Conservation (phyloP, 352 stramenopile genomes). For the Phytophthora sojae region DNA sequence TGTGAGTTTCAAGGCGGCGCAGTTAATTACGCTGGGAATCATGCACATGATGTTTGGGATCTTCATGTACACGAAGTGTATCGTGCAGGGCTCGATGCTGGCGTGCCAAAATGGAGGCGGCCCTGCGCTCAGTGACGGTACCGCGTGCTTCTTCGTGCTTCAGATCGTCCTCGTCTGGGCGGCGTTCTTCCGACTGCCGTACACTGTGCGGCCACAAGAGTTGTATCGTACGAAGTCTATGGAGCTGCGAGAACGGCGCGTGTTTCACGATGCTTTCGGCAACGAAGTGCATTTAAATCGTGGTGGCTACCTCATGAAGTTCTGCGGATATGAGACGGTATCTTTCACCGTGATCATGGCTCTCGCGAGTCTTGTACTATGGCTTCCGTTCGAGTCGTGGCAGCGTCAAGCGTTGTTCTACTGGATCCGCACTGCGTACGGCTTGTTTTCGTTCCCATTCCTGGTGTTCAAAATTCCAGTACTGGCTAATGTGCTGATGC, state of each 20-base stretch:
- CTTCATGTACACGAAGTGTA: constrained; percentile 62
- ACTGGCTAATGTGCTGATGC: constrained; percentile 82
- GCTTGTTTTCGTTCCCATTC: constrained; percentile 89
- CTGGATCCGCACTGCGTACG: constrained; percentile 89
- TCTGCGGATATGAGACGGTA: constrained; percentile 87
- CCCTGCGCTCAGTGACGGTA: constrained; percentile 69
- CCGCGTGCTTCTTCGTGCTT: constrained; percentile 83
- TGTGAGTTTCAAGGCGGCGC: constrained; percentile 90
- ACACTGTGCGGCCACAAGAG: constrained; percentile 75
- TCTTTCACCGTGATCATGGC: constrained; percentile 80
- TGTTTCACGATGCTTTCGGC: constrained; percentile 84
- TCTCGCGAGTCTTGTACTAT: constrained; percentile 67
- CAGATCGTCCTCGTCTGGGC: constrained; percentile 88
- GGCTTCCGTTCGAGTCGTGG: constrained; percentile 77
- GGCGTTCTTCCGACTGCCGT: constrained; percentile 86
- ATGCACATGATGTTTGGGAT: constrained; percentile 74
- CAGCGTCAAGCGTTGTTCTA: constrained; percentile 86
- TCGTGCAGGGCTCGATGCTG: constrained; percentile 65
- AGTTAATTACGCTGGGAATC: constrained; percentile 90
- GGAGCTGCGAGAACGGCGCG: constrained; percentile 43
- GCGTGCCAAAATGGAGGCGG: constrained; percentile 66
- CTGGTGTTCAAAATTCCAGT: constrained; percentile 90
- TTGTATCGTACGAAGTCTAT: constrained; percentile 66
- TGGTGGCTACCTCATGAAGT: constrained; percentile 88
- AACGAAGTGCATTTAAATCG: constrained; percentile 83